A percentile compares a stretch with the other conserved stretches of the same genome.
These are phyloP conservation scores for Aureobasidium mangrovei DNA, from an alignment of 2,329 filamentous ascomycete genomes.

Conservation along the genomic window DNA sequence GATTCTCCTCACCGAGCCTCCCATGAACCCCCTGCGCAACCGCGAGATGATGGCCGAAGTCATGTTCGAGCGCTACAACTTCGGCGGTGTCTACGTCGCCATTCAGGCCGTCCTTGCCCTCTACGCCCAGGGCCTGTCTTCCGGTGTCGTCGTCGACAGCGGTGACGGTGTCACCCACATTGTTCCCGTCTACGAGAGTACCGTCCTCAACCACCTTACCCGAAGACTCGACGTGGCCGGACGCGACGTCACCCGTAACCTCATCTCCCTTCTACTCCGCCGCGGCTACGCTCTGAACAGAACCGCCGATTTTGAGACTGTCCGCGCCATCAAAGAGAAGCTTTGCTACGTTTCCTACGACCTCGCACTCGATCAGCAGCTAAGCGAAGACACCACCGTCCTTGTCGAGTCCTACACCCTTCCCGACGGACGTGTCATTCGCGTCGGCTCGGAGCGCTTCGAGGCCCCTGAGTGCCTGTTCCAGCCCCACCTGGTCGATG, in stretches of 20 bases:
- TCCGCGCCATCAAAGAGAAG: conserved; percentile 99
- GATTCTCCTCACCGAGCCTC: conserved; percentile 93
- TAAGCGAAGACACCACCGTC: conserved; percentile 95
- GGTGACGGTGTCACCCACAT: conserved; percentile 98
- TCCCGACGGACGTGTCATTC: conserved; percentile 90
- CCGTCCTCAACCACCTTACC: conserved; percentile 94
- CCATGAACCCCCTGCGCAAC: conserved; percentile 96
- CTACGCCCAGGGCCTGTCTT: conserved; percentile 78
- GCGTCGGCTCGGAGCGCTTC: conserved; percentile 93
- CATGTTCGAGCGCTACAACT: conserved; percentile 97
- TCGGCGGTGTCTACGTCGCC: conserved; percentile 94
- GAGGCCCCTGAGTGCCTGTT: conserved; percentile 97
- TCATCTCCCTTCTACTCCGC: conserved; percentile 88
- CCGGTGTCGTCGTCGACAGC: conserved; percentile 96
- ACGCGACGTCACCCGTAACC: conserved; percentile 94
- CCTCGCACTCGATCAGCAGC: conserved; percentile 86
- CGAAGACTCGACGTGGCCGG: conserved; percentile 90
- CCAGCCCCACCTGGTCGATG: conserved; percentile 95
- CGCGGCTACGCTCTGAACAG: conserved; percentile 95
- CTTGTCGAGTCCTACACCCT: conserved; percentile 96
- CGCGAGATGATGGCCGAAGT: conserved; percentile 97
- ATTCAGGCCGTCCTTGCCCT: conserved; percentile 94
- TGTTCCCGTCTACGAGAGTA: conserved; percentile 95
- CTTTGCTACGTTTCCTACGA: conserved; percentile 99
- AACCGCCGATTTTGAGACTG: conserved; percentile 97